Percentiles rank a stretch among this genome's conserved stretches.
These are phyloP conservation scores for Hypocrella siamensis DNA, from an alignment of 2,329 filamentous ascomycete species.

Conservation along the genomic window DNA sequence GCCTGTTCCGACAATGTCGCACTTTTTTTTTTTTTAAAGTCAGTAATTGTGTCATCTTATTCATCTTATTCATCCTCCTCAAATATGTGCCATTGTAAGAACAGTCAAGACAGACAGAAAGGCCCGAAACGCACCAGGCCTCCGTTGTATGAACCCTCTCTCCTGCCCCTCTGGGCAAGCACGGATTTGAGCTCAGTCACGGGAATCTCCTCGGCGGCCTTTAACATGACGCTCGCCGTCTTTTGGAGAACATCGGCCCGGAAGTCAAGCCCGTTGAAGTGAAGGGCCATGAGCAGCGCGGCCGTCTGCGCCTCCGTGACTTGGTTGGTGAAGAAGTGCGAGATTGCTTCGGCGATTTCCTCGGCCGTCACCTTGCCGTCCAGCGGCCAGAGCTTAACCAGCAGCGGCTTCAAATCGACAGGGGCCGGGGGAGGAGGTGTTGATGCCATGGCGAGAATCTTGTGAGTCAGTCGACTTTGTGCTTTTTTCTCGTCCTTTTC, in stretches of 20 bases:
- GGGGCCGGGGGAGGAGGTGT: constrained; percentile 14
- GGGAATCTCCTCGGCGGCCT: constrained; percentile 60
- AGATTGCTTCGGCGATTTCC: constrained; percentile 81
- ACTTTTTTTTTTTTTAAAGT: constrained; percentile 18
- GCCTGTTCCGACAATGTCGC: constrained; percentile 94
- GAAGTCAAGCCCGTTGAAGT: constrained; percentile 78
- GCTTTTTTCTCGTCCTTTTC: too few species aligned
- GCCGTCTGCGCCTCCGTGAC: constrained; percentile 80
- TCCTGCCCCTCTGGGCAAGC: constrained; percentile 42
- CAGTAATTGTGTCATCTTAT: neutral
- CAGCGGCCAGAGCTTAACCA: constrained; percentile 56
- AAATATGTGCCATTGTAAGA: neutral
- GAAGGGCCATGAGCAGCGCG: constrained; percentile 75
- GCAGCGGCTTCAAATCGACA: constrained; percentile 52
- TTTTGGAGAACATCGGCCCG: constrained; percentile 73
- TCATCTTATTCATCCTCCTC: neutral
- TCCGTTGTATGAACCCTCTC: constrained; percentile 62
- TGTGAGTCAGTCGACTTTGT: too few species aligned
- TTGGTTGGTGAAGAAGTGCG: constrained; percentile 79
- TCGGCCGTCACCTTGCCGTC: constrained; percentile 45
- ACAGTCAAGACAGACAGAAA: neutral
- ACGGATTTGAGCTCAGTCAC: constrained; percentile 41
- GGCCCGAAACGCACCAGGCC: constrained; percentile 51
- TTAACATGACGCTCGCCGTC: constrained; percentile 72
- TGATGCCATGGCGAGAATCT: constrained; percentile 14